These are phyloP conservation scores for Mitragyna speciosa DNA, from an alignment of 257 asterid genomes.

Conservation along the genomic window DNA sequence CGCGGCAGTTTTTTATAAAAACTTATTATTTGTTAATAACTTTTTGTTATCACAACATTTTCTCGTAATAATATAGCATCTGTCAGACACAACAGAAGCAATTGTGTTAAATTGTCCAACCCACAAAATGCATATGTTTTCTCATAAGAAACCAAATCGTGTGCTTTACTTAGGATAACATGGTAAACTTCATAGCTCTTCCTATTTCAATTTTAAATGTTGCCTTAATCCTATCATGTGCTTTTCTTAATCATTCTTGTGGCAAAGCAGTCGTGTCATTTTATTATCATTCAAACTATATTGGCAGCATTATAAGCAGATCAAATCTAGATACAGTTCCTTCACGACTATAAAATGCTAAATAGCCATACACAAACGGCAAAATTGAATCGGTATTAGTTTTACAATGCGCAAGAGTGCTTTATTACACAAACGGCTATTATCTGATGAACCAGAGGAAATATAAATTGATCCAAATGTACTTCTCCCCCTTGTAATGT, in stretches of 20 bases:
- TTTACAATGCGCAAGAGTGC: neutral
- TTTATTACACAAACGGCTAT: neutral
- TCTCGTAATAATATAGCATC: too few species aligned
- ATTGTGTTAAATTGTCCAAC: neutral
- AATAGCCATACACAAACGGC: neutral
- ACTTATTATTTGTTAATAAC: too few species aligned
- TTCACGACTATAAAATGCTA: constrained; percentile 8
- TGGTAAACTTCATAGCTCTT: neutral
- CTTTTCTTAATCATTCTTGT: too few species aligned
- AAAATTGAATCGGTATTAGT: neutral
- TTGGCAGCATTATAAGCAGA: neutral
- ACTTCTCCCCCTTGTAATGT: neutral
- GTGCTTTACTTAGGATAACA: neutral
- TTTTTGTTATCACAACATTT: too few species aligned
- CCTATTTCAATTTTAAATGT: neutral
- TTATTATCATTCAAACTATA: neutral
- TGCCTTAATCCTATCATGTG: neutral
- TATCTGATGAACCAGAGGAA: neutral
- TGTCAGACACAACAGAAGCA: neutral
- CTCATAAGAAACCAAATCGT: neutral
- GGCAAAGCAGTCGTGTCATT: neutral
- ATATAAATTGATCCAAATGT: neutral
- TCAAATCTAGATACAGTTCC: neutral
- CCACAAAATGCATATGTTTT: neutral
- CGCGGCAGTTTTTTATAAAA: too few species aligned